A percentile compares a stretch with the other conserved stretches of the same genome.
These are phyloP conservation scores for Yamadazyma dushanensis DNA, from an alignment of 1,139 yeast species.

Conservation along the genomic window DNA sequence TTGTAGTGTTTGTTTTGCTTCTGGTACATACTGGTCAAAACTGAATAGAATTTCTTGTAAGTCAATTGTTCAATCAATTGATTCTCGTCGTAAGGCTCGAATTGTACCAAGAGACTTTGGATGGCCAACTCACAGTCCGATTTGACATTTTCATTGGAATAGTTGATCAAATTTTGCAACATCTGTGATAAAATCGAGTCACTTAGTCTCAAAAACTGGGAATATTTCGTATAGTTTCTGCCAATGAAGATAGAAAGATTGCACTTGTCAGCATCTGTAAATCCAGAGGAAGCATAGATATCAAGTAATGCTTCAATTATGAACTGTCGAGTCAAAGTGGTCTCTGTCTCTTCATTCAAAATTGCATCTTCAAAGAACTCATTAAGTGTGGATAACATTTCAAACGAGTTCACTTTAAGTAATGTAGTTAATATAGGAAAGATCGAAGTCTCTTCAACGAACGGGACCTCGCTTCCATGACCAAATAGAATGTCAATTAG, in stretches of 20 bases:
- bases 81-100: constrained; percentile 54
- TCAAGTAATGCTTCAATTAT: constrained; percentile 67
- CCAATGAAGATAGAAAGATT: constrained; percentile 69
- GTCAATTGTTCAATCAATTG: constrained; percentile 51
- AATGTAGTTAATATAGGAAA: constrained; percentile 61
- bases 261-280: constrained; percentile 33
- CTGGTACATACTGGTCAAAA: constrained; percentile 57
- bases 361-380: constrained; percentile 77
- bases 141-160: constrained; percentile 33
- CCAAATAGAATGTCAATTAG: constrained; percentile 57
- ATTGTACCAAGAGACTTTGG: constrained; percentile 62
- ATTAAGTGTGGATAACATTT: constrained; percentile 63
- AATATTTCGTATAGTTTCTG: constrained; percentile 74
- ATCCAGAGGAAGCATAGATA: constrained; percentile 38
- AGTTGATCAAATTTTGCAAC: constrained; percentile 52
- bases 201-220: constrained; percentile 71
- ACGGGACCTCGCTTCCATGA: constrained; percentile 8
- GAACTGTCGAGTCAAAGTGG: constrained; percentile 56
- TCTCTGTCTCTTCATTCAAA: constrained; percentile 51
- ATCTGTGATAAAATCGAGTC: constrained; percentile 54
- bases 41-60: constrained; percentile 55
- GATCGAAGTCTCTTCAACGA: constrained; percentile 33
- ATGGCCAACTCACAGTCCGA: constrained; percentile 74
- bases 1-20: constrained; percentile 53
- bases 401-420: constrained; percentile 51